A percentile compares a stretch with the other conserved stretches of the same genome.
Evolutionary conservation across 2,329 filamentous ascomycete species (phyloP).

Genomic region (Colletotrichum sp.): DNA sequence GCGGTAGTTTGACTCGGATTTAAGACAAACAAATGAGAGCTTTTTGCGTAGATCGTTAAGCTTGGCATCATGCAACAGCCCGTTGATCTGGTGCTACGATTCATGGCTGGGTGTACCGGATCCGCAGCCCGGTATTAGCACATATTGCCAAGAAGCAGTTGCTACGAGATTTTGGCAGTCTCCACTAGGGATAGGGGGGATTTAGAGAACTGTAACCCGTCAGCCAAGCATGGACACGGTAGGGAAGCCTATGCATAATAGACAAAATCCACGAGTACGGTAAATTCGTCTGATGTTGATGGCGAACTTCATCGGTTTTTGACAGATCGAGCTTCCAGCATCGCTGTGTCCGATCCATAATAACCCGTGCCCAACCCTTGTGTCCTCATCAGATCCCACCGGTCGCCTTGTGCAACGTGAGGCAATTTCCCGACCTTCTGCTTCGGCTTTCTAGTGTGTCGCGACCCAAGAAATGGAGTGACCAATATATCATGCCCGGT

Average conservation of each 20-base stretch:
- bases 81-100: not conserved
- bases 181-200: constrained; percentile 8
- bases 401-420: not conserved
- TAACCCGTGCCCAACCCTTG: not conserved
- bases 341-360: not conserved
- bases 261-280: not conserved
- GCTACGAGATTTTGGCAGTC: constrained; percentile 20
- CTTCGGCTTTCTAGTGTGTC: not conserved
- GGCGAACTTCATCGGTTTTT: not conserved
- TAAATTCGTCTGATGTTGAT: not conserved
- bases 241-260: not conserved
- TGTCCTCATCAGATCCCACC: not conserved
- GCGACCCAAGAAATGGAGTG: not conserved
- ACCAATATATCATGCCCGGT: not conserved
- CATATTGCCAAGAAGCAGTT: not conserved
- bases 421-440: not conserved
- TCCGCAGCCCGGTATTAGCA: not conserved
- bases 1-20: not conserved
- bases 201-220: constrained; percentile 17
- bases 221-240: not conserved
- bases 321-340: not conserved
- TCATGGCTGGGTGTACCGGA: not conserved
- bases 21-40: not conserved
- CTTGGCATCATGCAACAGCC: not conserved
- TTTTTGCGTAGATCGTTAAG: not conserved